A percentile compares a stretch with the other conserved stretches of the same genome.
Evolutionary conservation across 2,329 filamentous ascomycete genomes (phyloP).

Genomic region (Claviceps quebecensis): DNA sequence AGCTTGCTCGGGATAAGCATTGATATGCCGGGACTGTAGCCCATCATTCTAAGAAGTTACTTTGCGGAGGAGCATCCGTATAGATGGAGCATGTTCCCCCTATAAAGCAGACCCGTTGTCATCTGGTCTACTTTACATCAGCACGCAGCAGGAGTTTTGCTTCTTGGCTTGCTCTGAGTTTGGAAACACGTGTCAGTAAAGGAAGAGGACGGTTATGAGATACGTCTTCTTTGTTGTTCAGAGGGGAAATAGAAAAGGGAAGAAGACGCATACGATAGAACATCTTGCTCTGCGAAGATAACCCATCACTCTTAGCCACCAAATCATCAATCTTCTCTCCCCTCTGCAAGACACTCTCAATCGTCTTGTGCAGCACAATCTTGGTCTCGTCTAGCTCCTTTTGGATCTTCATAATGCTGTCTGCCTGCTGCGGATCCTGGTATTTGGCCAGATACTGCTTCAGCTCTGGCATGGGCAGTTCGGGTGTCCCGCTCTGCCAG

Average conservation of each 20-base stretch:
- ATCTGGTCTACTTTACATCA: slow-evolving; percentile 38
- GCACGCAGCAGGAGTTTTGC: slow-evolving; percentile 61
- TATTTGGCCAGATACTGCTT: slow-evolving; percentile 62
- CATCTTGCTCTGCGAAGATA: slow-evolving; percentile 91
- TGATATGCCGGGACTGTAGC: neutral
- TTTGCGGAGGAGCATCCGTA: neutral
- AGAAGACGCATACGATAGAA: slow-evolving; percentile 60
- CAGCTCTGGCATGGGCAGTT: slow-evolving; percentile 55
- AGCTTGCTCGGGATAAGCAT: neutral
- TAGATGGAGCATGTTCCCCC: neutral
- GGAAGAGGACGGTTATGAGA: neutral
- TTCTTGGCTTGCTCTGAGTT: slow-evolving; percentile 55
- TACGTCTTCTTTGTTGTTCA: neutral
- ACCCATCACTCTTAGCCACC: slow-evolving; percentile 80
- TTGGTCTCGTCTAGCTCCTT: slow-evolving; percentile 96
- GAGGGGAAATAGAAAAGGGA: neutral
- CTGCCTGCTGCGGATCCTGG: slow-evolving; percentile 77
- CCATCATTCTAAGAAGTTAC: neutral
- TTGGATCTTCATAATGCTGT: slow-evolving; percentile 91
- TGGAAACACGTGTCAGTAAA: neutral
- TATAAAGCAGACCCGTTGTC: neutral
- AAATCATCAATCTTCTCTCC: slow-evolving; percentile 95
- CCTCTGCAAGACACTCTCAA: slow-evolving; percentile 71
- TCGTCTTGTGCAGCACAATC: slow-evolving; percentile 93
- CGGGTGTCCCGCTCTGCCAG: slow-evolving; percentile 43